Base-by-base conservation (phyloP, 345 rosid species). In the Anastatica hierochuntica region DNA sequence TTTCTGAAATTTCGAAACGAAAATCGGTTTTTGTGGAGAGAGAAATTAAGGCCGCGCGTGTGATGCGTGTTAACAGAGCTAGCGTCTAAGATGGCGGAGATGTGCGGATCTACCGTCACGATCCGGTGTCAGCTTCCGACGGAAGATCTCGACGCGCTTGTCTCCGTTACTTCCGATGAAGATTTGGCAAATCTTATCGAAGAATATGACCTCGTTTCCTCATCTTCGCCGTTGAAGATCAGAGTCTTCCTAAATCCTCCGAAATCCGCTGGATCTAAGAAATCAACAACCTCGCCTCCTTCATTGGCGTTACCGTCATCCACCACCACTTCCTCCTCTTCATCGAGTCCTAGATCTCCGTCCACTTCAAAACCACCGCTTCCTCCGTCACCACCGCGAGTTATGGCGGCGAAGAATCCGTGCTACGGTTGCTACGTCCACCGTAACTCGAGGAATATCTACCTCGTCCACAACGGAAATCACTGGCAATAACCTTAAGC, bases 81-180 rank as follows among this genome's bases (percentile, higher is more conserved):
- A 56, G 66, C 72, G 71, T 60, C 68, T 64, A 90, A 87, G 90
- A 75, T 90, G 64, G 79, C 79, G 21, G 94, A 81, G 77, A 62
- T 90, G 71, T 75, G 87, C 49, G 88, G 95, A 35, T 26, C 71
- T 7, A 5, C 69, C 37, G 82, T 78, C 56, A 66, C 68, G 34
- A 64, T 90, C 6, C 92, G 96, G n/a, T 87, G 90, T 72, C 95
- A 84, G 42, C 66, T 90, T n/a, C 98, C 96, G 0, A 64, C 70
- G 8, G 98, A 84, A 46, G 98, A 90, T 72, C 80, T 90, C 8
- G 96, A 90, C 50, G 94, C 98, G 18, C 76, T 90, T 39, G 88
- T 90, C 9, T 77, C 95, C 27, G 62, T 90, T 45, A 87, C 95
- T 58, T 87, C 84, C 43, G 94, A 82, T 61, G 96, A 90, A 67